phyloP scores from a whole-genome alignment of 106 monocot species.

The Agapanthus africanus region DNA sequence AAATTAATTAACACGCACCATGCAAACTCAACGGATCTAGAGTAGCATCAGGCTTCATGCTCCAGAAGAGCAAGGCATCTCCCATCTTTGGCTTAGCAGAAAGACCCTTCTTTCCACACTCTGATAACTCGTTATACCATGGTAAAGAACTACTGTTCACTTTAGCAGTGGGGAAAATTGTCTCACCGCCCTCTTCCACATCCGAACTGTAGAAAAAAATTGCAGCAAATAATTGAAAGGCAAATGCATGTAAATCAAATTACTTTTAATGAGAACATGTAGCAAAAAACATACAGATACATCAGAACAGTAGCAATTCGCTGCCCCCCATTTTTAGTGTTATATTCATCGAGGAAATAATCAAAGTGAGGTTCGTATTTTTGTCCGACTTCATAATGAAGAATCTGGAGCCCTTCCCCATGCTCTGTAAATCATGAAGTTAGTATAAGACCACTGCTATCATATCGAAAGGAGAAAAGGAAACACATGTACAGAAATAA shows the following conservation, averaged over 20 bases:
- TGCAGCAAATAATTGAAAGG: background rate
- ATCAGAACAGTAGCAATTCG: constrained; percentile 68
- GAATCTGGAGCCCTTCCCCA: constrained; percentile 63
- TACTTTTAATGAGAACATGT: background rate
- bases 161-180: constrained; percentile 25
- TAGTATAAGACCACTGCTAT: constrained; percentile 2
- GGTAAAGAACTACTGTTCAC: constrained; percentile 28
- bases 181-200: constrained; percentile 46
- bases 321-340: constrained; percentile 62
- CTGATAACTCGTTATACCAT: constrained; percentile 32
- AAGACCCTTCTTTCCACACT: constrained; percentile 33
- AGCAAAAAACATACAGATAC: constrained; percentile 49
- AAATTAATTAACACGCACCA: constrained; percentile 13
- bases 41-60: constrained; percentile 39
- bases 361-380: constrained; percentile 75
- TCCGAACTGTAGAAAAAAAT: constrained; percentile 19
- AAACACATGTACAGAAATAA: too few relatives aligned
- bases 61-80: constrained; percentile 41
- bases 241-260: too few relatives aligned
- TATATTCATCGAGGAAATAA: constrained; percentile 58
- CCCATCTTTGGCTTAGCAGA: constrained; percentile 37
- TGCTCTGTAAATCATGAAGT: constrained; percentile 33
- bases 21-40: constrained; percentile 36
- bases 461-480: background rate
- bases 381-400: constrained; percentile 75